Base-by-base conservation (phyloP, 129 eudicot species). In the Chrysanthemum makinoi region DNA sequence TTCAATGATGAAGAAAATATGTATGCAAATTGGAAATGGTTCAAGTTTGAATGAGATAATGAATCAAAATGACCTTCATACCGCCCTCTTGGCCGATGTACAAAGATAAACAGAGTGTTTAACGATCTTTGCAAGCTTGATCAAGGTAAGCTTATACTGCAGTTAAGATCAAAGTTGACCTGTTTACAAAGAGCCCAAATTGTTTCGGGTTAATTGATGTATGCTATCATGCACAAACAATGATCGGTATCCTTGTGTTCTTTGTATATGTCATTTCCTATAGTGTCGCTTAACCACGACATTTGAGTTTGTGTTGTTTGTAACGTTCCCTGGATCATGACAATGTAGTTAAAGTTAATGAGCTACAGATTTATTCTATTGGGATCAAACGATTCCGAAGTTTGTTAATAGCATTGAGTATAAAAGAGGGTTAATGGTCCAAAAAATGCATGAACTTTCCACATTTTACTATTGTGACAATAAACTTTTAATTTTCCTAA, bases 1-100 rank as follows among this genome's bases (percentile, higher is more conserved):
- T 93, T 85, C 17, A 81, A 67, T 48, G 88, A 87, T 62, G 98
- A 93, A 82, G 87, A 63, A 72, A 82, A n/a, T 24, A 63, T 82
- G 60, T 93, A 83, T 65, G 82, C 98, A 35, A 93, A 93, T 16
- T 93, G 98, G 98, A 80, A 83, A 73, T 93, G 98, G 98, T 89
- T 93, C 75, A 83, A 70, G 62, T 93, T 93, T 19, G 84, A 83
- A 78, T 71, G 72, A 56, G 83, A 78, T 46, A 56, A 52, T 24
- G 73, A 73, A 62, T 58, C 77, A 33, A 76, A 71, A 50, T 77
- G 81, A 80, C 72, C 19, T 44, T 15, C 20, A 14, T 51, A 68
- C 49, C 39, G n/a, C 26, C 46, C 58, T 4, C 28, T 51, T 65
- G 50, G 59, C 50, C 39, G 48, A 48, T 72, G 67, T 61, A 72